These are phyloP conservation scores for Cladorrhinum samala DNA, from an alignment of 495 filamentous ascomycete species.

Conservation along the genomic window DNA sequence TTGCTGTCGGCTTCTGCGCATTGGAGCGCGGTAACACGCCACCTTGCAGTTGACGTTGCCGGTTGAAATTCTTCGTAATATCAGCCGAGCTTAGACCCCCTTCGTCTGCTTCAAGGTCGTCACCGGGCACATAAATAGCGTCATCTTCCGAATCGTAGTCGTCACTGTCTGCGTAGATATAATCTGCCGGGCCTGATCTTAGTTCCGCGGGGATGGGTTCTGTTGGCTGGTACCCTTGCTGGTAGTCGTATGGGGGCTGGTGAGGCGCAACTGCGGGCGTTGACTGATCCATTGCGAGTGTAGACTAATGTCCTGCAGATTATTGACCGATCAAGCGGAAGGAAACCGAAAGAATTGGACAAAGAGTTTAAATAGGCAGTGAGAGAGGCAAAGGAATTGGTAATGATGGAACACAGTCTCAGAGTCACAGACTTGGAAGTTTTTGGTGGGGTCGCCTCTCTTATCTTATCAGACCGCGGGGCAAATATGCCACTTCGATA, in stretches of 20 bases:
- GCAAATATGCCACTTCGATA: too few species aligned
- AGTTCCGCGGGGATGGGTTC: constrained; percentile 17
- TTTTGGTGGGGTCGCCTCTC: too few species aligned
- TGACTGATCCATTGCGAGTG: too few species aligned
- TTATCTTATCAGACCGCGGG: too few species aligned
- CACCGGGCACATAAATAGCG: constrained; percentile 20
- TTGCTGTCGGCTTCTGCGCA: constrained; percentile 74
- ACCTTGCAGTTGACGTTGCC: constrained; percentile 58
- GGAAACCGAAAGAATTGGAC: too few species aligned
- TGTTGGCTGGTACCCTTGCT: constrained; percentile 24
- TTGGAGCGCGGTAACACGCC: constrained; percentile 64
- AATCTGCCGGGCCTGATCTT: constrained; percentile 7
- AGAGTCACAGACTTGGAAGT: too few species aligned
- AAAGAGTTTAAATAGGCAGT: too few species aligned
- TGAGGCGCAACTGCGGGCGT: constrained; percentile 30
- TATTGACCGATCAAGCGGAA: too few species aligned
- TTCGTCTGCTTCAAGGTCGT: constrained; percentile 50
- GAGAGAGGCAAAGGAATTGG: too few species aligned
- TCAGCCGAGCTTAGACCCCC: constrained; percentile 60
- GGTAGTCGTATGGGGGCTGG: constrained; percentile 23
- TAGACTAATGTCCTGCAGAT: too few species aligned
- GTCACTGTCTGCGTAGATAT: constrained; percentile 22
- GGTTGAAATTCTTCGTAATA: constrained; percentile 86
- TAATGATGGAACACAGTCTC: too few species aligned
- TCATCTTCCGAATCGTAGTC: constrained; percentile 42